Evolutionary conservation across 768 basidiomycete genomes (phyloP).

Genomic region (Psilocybe cyanescens): DNA sequence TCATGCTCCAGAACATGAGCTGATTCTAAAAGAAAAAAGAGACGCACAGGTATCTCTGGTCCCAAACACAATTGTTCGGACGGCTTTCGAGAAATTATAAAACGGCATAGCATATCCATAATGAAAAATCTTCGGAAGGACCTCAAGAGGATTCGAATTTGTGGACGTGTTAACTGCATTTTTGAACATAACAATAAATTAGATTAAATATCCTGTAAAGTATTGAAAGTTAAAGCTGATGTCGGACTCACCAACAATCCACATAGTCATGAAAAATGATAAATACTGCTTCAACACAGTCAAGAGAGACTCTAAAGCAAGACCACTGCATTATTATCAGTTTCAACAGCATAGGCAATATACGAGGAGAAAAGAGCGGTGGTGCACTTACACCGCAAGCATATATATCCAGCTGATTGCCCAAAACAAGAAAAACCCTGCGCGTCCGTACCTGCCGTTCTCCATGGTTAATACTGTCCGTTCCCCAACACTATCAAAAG

Average conservation of each 20-base stretch:
- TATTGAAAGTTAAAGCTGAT: too few species aligned
- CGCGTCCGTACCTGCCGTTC: conserved; percentile 43
- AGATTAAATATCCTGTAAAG: too few species aligned
- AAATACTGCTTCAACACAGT: conserved; percentile 60
- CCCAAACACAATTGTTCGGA: conserved; percentile 60
- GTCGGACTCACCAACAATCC: conserved; percentile 58
- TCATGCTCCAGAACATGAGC: too few species aligned
- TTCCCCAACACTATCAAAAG: too few species aligned
- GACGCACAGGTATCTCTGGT: conserved; percentile 58
- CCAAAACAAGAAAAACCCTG: conserved; percentile 71
- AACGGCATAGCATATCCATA: conserved; percentile 71
- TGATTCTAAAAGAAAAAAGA: neutral
- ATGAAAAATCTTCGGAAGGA: conserved; percentile 55
- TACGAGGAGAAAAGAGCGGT: too few species aligned
- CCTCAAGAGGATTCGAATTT: conserved; percentile 41
- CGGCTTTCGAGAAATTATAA: conserved; percentile 60
- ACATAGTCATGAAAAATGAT: conserved; percentile 64
- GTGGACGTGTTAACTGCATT: neutral
- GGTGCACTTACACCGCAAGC: conserved; percentile 49
- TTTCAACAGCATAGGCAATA: conserved; percentile 16
- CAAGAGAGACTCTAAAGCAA: conserved; percentile 63
- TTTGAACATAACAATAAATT: too few species aligned
- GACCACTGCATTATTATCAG: conserved; percentile 42
- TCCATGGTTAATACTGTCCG: too few species aligned
- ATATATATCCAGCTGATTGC: conserved; percentile 70